Evolutionary conservation across 2,329 filamentous ascomycete genomes (phyloP), one percentile per base, ranked within the genome.

Genomic region (Apiospora phragmitis): DNA sequence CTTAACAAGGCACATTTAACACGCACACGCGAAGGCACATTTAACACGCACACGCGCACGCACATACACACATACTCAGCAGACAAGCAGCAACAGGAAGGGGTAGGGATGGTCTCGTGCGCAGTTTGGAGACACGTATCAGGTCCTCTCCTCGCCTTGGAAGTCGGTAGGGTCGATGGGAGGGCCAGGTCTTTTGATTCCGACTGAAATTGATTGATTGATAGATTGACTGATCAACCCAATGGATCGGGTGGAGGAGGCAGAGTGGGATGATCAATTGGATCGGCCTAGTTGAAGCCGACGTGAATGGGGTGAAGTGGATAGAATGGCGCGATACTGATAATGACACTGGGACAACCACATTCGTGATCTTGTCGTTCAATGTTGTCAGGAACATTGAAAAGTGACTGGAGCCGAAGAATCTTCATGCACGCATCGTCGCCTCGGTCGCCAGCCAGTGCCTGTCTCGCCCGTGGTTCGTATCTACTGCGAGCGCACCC

Each of bases 101-200:
- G 65, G 38, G 43, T 45, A 45, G 41, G 65, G 65, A 47, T 45
- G 42, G 65, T 67, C 65, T 67, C 65, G 65, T 67, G 65, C 65
- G 65, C 65, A 16, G 65, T 67, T 67, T 43, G 65, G 45, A 47
- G 42, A 67, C 65, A 45, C 47, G 65, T 47, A 67, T 67, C 65
- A 67, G 65, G 24, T 67, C 65, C 32, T 67, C 65, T 67, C 43
- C 38, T 67, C 3, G 29, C 65, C 65, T 62, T 62, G 55, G 55
- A 38, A 38, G 32, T 62, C 55, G 55, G 29, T 59, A 62, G 32
- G 32, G 32, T 62, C 55, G 32, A 14, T 62, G 55, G 32, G 14
- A 62, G 55, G 55, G 55, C 55, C 55, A 32, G 35, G 43, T 47
- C 18, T 21, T 62, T 38, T 38, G 29, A 38, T 62, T 3, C 55